These are phyloP conservation scores for Coniochaeta sp. DNA, from an alignment of 2,329 filamentous ascomycete species.

Conservation along the genomic window DNA sequence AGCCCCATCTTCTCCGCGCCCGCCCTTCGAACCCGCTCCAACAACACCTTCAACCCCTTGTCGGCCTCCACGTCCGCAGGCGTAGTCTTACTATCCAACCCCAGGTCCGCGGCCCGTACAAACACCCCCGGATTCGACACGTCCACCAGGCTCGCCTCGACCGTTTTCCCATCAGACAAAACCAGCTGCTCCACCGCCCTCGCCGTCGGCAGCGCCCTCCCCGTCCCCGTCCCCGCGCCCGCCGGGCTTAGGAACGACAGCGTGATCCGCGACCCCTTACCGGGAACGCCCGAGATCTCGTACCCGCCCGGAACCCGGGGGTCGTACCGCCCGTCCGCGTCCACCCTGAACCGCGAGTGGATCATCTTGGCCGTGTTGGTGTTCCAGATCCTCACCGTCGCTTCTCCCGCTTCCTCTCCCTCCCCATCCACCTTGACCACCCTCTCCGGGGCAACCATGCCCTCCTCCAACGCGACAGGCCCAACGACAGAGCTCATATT, in stretches of 20 bases:
- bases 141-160: slow-evolving; percentile 30
- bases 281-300: slow-evolving; percentile 32
- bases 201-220: slow-evolving; percentile 28
- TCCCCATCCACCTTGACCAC: slow-evolving; percentile 7
- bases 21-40: slow-evolving; percentile 28
- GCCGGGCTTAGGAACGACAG: slow-evolving; percentile 30
- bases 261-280: slow-evolving; percentile 24
- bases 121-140: slow-evolving; percentile 35
- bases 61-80: slow-evolving; percentile 24
- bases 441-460: slow-evolving; percentile 27
- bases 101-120: slow-evolving; percentile 19
- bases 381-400: slow-evolving; percentile 55
- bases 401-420: not conserved
- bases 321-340: slow-evolving; percentile 22
- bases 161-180: slow-evolving; percentile 16
- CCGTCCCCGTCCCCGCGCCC: slow-evolving; percentile 30
- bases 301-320: slow-evolving; percentile 21
- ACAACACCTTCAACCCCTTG: slow-evolving; percentile 16
- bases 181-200: slow-evolving; percentile 22
- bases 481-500: slow-evolving; percentile 65
- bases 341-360: slow-evolving; percentile 27
- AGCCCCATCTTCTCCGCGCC: slow-evolving; percentile 32
- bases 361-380: slow-evolving; percentile 60
- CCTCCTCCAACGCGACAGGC: slow-evolving; percentile 53
- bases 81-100: not conserved